Evolutionary conservation across 2,329 filamentous ascomycete species (phyloP).

Genomic region (Xylaria hypoxylon): DNA sequence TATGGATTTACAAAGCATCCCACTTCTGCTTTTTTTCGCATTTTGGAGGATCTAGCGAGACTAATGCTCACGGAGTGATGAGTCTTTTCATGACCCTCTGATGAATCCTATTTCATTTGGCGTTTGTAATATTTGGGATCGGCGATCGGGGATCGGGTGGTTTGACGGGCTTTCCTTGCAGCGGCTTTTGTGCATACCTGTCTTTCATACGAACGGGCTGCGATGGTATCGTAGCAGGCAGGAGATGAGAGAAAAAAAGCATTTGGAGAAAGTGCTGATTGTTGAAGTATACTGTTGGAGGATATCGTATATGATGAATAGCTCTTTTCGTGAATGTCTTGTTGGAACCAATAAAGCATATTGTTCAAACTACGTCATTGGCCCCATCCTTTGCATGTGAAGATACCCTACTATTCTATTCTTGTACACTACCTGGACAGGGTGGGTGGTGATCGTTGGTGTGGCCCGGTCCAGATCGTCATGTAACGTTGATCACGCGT

Average conservation of each 20-base stretch:
- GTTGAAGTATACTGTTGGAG: constrained; percentile 31
- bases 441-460: constrained; percentile 17
- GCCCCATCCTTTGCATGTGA: not conserved
- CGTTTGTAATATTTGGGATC: constrained; percentile 23
- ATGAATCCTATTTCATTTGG: constrained; percentile 24
- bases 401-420: too few relatives aligned
- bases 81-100: constrained; percentile 18
- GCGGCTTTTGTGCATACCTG: constrained; percentile 24
- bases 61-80: constrained; percentile 15
- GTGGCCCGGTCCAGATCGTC: not conserved
- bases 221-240: not conserved
- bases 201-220: constrained; percentile 4
- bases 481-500: not conserved
- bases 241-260: constrained; percentile 12
- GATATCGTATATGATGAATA: constrained; percentile 40
- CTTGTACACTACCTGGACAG: not conserved
- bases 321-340: constrained; percentile 32
- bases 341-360: constrained; percentile 33
- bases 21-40: constrained; percentile 15
- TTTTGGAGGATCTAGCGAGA: constrained; percentile 11
- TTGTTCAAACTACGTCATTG: constrained; percentile 6
- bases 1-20: constrained; percentile 36
- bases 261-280: constrained; percentile 23
- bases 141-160: not conserved
- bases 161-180: constrained; percentile 2